phyloP scores from a whole-genome alignment of 1,139 yeast genomes.

The Protomyces inouyei region DNA sequence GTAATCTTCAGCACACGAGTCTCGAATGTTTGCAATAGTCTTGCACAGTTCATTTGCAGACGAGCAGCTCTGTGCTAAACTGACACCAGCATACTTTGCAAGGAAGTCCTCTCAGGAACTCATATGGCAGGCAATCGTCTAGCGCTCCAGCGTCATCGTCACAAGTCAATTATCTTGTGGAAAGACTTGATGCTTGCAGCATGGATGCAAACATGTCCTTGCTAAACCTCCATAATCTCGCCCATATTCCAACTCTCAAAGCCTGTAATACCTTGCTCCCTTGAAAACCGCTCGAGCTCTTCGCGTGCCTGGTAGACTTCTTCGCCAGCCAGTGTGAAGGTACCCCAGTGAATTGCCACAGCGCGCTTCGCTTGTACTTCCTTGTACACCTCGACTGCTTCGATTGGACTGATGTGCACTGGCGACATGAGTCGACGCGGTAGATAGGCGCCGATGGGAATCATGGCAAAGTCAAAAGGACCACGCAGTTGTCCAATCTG shows the following conservation, averaged over 20 bases:
- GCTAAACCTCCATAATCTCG: conserved; percentile 4
- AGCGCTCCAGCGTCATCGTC: no score
- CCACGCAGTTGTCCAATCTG: conserved; percentile 63
- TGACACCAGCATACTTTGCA: no score
- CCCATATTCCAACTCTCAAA: conserved; percentile 27
- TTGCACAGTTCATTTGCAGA: no score
- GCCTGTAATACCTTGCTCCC: conserved; percentile 7
- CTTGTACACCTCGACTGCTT: conserved; percentile 61
- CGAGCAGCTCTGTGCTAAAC: no score
- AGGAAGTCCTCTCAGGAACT: no score
- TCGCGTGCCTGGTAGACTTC: conserved; percentile 75
- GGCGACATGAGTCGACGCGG: conserved; percentile 93
- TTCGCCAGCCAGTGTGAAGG: conserved; percentile 81
- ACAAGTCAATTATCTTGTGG: no score
- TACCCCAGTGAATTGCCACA: conserved; percentile 95
- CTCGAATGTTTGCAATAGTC: no score
- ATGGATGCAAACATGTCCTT: no score
- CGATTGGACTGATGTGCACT: conserved; percentile 76
- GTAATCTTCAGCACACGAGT: no score
- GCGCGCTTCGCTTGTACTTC: conserved; percentile 59
- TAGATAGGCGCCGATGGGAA: conserved; percentile 95
- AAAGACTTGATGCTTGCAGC: no score
- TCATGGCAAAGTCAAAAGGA: conserved; percentile 54
- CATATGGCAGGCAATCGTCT: no score
- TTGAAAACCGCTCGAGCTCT: conserved; percentile 36